Base-by-base conservation (phyloP, 1,284 basidiomycete species). In the Tylopilus orsonianus region DNA sequence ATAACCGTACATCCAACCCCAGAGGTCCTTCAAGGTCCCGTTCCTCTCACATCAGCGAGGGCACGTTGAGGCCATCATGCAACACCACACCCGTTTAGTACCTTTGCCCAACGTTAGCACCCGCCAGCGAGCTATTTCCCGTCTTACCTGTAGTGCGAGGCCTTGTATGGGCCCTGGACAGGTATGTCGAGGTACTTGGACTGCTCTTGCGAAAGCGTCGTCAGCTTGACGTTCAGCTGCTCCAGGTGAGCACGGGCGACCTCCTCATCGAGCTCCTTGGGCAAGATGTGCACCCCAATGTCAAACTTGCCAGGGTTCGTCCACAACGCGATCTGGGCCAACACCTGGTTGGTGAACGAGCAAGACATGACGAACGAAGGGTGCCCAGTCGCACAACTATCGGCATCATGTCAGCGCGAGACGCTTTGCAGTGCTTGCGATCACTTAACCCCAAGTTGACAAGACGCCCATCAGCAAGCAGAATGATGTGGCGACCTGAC, bases 331-430 rank as follows among this genome's bases (percentile, higher is more conserved):
- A 99, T 98, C 78, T 99, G 96, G 42, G 96, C 96, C 59, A 99
- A 81, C 54, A 94, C 92, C 77, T 99, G 96, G 83, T 99, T 99
- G 71, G 93, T 78, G 81, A 99, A 99, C 48, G 97, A 99, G 80
- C 94, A 97, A 32, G 95, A 97, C 97, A 99, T 99, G 78, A 99
- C 96, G 73, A 93, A 93, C 44, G 93, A 95, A 37, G 93, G 93
- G 74, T 96, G 93, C 49, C 93, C 93, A 55, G 92, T 96, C 38
- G 87, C 88, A 68, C 88, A 91, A 30, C 86, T 75, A 48, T 41
- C 5, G 27, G 54, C 6, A 26, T 40, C 35, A 18, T 20, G 35
- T 55, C 34, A 48, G 54, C 41, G 39, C 9, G 18, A 23, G 20
- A 45, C 23, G 19, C 34, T 14, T 7, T n/a, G 27, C 7, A 2